phyloP scores from a whole-genome alignment of 2,329 filamentous ascomycete species.

The Neurospora sp. region DNA sequence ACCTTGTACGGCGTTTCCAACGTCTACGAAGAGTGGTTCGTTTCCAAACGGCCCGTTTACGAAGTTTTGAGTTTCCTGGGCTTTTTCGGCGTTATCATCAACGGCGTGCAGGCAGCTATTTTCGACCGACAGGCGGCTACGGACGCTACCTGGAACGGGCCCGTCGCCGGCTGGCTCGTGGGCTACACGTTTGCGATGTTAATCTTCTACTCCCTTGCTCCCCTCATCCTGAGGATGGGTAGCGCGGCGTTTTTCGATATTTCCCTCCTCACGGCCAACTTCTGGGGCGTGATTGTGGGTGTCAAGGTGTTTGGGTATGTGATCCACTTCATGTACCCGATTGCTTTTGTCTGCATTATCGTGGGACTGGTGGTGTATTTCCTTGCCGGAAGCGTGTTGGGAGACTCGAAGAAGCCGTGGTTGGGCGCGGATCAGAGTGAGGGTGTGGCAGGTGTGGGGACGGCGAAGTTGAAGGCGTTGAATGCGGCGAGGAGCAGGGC shows the following conservation, averaged over 20 bases:
- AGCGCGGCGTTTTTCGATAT: constrained; percentile 96
- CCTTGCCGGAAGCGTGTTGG: constrained; percentile 68
- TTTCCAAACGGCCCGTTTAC: constrained; percentile 76
- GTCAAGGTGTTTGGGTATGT: constrained; percentile 71
- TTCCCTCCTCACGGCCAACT: constrained; percentile 84
- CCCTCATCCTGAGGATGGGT: constrained; percentile 80
- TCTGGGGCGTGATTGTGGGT: constrained; percentile 94
- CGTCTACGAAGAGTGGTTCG: constrained; percentile 89
- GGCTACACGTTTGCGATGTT: constrained; percentile 79
- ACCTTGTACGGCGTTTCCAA: constrained; percentile 88
- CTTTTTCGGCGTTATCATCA: constrained; percentile 82
- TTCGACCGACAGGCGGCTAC: constrained; percentile 74
- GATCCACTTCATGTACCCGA: constrained; percentile 87
- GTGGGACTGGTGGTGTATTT: constrained; percentile 77
- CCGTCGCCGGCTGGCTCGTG: constrained; percentile 72
- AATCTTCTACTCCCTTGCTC: constrained; percentile 81
- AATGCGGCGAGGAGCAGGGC: constrained; percentile 40
- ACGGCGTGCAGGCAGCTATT: constrained; percentile 80
- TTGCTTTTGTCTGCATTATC: constrained; percentile 82
- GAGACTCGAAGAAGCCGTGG: constrained; percentile 86
- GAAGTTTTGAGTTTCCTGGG: constrained; percentile 89
- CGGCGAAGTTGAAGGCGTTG: constrained; percentile 68
- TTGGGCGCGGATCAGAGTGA: constrained; percentile 76
- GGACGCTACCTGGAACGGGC: constrained; percentile 51
- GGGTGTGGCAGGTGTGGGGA: constrained; percentile 72